Base-by-base conservation (phyloP, 768 basidiomycete species). In the Serendipita vermifera region DNA sequence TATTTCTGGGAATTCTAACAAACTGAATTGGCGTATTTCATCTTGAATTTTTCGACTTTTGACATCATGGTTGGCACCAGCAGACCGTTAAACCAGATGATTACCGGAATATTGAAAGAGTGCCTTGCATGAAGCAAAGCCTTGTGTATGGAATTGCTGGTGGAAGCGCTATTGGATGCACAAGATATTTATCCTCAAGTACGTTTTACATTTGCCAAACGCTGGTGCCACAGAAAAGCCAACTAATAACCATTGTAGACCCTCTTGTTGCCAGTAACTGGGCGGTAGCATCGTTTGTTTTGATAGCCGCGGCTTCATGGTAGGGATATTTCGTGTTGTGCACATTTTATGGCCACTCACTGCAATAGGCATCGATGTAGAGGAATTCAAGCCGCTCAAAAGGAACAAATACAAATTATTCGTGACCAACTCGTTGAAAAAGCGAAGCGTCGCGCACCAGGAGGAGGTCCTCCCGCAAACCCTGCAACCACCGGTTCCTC, bases 111-210 rank as follows among this genome's bases (percentile, higher is more conserved):
- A 51, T 51, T n/a, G 46, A 51, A 31, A 20, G 32, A 26, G 46
- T 51, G n/a, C 46, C 46, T 20, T 51, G 46, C 31, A 29, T 29
- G 29, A 20, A 29, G 22, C 46, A 51, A n/a, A 51, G 46, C 27
- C 31, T 51, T 9, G 15, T 51, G 9, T 51, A 51, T n/a, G 46
- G 46, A 15, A 51, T 51, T 51, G 46, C 46, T 7, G 46, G 46
- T 26, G 46, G 46, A 7, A 51, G 22, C 20, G 46, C 46, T 51
- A 51, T 51, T 26, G 46, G 46, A 7, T 51, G 46, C n/a, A 51
- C 46, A 26, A 20, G 46, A n/a, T 51, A 51, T 26, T 31, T 51
- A 7, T 5, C 46, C 9, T 51, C 46, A 26, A 51, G 46, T 51
- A n/a, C n/a, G n/a, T 9, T 22, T 20, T 22, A 7, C n/a, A 51